A percentile compares a stretch with the other conserved stretches of the same genome.
Evolutionary conservation across 371 early-diverging fungal species (phyloP).

Genomic region (Vairimorpha apis): DNA sequence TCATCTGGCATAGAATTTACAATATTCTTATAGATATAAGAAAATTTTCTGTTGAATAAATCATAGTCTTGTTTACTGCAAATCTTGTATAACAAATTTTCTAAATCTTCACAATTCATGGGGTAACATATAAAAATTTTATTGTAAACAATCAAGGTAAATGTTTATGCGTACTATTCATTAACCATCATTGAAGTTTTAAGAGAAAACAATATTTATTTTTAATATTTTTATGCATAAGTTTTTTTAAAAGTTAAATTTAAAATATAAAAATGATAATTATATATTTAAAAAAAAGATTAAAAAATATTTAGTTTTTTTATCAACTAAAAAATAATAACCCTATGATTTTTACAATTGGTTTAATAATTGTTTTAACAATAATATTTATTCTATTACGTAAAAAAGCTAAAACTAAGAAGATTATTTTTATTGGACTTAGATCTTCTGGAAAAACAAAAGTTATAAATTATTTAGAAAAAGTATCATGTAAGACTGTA

Average conservation of each 20-base stretch:
- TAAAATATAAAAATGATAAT: background rate
- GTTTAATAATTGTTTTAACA: background rate
- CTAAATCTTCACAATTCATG: no score
- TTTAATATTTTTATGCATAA: background rate
- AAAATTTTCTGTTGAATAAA: background rate
- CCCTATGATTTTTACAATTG: background rate
- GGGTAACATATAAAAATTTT: no score
- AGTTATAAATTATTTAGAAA: slow-evolving; percentile 12
- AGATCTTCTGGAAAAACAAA: slow-evolving; percentile 28
- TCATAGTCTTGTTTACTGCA: background rate
- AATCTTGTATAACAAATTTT: background rate
- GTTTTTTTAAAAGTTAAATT: background rate
- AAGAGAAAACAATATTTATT: no score
- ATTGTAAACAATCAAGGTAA: no score
- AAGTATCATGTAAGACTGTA: slow-evolving; percentile 14
- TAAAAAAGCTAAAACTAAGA: background rate
- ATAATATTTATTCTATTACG: background rate
- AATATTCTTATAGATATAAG: background rate
- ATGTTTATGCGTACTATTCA: no score
- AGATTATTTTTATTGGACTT: slow-evolving; percentile 21
- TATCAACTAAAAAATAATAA: background rate
- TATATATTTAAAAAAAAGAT: background rate
- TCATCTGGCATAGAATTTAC: background rate
- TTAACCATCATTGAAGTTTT: no score
- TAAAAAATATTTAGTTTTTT: background rate